Percentiles rank a stretch among this genome's conserved stretches.
Conservation (phyloP, 106 monocot species). For the Dendrobium officinale region DNA sequence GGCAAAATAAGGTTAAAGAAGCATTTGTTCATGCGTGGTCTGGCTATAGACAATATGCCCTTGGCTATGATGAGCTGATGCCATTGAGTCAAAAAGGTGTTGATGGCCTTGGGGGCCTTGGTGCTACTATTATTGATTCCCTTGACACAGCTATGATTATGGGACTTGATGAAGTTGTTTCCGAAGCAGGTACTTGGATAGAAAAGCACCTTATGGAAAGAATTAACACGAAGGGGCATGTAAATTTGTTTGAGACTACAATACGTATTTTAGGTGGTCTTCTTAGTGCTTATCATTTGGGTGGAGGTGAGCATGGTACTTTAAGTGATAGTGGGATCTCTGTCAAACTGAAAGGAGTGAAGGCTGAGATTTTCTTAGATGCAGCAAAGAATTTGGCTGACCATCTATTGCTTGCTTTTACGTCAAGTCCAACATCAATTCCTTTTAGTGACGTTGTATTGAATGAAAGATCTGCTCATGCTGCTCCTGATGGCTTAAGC, state of each 20-base stretch:
- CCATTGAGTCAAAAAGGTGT: slow-evolving; percentile 60
- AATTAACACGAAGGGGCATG: slow-evolving; percentile 75
- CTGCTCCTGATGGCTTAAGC: slow-evolving; percentile 86
- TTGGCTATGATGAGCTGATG: slow-evolving; percentile 97
- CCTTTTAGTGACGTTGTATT: slow-evolving; percentile 94
- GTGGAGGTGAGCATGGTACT: slow-evolving; percentile 18
- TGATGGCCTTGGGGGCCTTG: slow-evolving; percentile 88
- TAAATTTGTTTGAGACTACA: slow-evolving; percentile 95
- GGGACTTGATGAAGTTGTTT: slow-evolving; percentile 62
- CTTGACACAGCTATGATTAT: slow-evolving; percentile 94
- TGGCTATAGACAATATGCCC: slow-evolving; percentile 63
- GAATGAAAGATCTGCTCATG: slow-evolving; percentile 61
- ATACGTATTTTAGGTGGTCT: slow-evolving; percentile 91
- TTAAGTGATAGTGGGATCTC: slow-evolving; percentile 17
- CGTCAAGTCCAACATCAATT: slow-evolving; percentile 76
- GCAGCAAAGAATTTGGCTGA: slow-evolving; percentile 68
- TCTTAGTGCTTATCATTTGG: slow-evolving; percentile 92
- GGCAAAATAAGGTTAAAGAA: slow-evolving; percentile 71
- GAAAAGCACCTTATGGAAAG: slow-evolving; percentile 60
- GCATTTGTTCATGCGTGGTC: slow-evolving; percentile 93
- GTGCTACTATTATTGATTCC: slow-evolving; percentile 82
- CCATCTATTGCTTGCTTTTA: slow-evolving; percentile 68
- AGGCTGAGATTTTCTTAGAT: slow-evolving; percentile 46
- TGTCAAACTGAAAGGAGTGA: slow-evolving; percentile 18
- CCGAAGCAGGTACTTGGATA: slow-evolving; percentile 72